Evolutionary conservation across 352 stramenopile genomes (phyloP), one percentile per base, ranked within the genome.

Genomic region (Lagenidium sp.): DNA sequence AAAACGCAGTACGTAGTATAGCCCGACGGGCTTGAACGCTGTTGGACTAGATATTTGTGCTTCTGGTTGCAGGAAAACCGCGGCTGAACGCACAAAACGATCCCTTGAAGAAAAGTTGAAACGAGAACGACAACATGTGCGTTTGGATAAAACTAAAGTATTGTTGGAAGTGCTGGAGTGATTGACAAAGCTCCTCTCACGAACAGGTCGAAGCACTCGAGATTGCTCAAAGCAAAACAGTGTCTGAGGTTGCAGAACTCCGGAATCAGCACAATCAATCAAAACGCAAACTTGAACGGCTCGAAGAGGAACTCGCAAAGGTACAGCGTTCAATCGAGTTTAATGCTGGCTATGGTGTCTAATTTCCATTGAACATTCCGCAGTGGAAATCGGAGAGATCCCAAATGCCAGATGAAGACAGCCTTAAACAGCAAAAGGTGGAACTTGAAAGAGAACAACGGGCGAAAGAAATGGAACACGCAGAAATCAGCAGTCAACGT

Each of bases 381-480:
- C 29, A 90, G 78, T 88, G 68, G 73, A 70, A 68, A 43, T 60
- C 67, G 25, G 66, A 87, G 19, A 65, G 68, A 1, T 53, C 53
- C 10, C 42, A 47, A 21, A 85, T 91, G 62, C 44, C 61, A 6
- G 49, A 77, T 26, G 67, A 85, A 53, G 32, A 38, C 12, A 40
- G 68, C 1, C 30, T 88, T 12, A 86, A 83, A 50, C 20, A 54
- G 15, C 59, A 73, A 50, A 91, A 91, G 41, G 53, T 72, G 10
- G 54, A 73, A 20, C 34, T 88, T 3, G 78, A 91, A 32, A 75
- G 46, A 22, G 57, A 83, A 15, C 75, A 90, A 40, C 73, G 78
- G 8, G 54, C 64, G 1, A 82, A 81, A 50, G 72, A 85, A 41
- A 62, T 86, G 45, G 73, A 90, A 71, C 69, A 85, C 49, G 73